Base-by-base conservation (phyloP, 1,284 basidiomycete species). In the Golubevia sp. region DNA sequence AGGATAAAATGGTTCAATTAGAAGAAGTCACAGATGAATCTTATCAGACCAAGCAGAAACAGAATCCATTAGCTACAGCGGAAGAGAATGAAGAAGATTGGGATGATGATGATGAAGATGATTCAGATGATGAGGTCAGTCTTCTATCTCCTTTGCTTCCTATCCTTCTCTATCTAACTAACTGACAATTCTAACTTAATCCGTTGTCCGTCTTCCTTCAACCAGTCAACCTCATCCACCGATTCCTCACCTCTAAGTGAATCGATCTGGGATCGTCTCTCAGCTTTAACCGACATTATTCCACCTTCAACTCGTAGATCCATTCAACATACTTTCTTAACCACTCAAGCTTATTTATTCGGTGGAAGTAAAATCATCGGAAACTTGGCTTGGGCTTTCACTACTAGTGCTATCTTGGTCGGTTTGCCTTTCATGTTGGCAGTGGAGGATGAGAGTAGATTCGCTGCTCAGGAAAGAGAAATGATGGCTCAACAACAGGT, bases 391-490 rank as follows among this genome's bases (percentile, higher is more conserved):
- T 82, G 79, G 79, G 73, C 81, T 26, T 72, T 80, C 55, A 77
- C 77, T 26, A 82, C 79, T 20, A 73, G 70, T 20, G 76, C 76
- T 13, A 62, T 82, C 0, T 66, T 82, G 5, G 71, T 80, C 7
- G 78, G 75, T 1, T 61, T 82, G 62, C 79, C 79, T 1, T 77
- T 79, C 25, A 71, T 72, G 0, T 63, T 82, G 6, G 77, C 79
- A 1, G 70, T 81, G 0, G 79, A 82, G 64, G 79, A 81, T 62
- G 79, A 82, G 67, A 69, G 68, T 26, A 67, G 78, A 38, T 68
- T 82, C 52, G 68, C 72, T 0, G 71, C 70, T 11, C 79, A 82
- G 64, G 79, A 82, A 57, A 76, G 76, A 67, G 79, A 82, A 52
- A 71, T 81, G 60, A 61, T 64, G 59, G 64, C 67, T 11, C 78